Conservation (phyloP, 176 grass and related monocot genomes). For the Sorghum bicolor region DNA sequence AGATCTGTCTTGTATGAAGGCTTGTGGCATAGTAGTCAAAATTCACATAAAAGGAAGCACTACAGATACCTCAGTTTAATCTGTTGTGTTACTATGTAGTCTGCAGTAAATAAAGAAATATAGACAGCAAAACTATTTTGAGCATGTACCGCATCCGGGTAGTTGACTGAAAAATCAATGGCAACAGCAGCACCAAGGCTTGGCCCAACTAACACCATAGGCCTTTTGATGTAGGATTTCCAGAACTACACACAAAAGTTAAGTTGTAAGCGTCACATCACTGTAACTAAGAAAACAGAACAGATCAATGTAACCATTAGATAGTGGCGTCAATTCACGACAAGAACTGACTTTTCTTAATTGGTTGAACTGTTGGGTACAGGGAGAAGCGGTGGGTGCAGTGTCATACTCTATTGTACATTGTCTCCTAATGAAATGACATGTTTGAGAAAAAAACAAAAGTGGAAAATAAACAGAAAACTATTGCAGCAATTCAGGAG, state of each 20-base stretch:
- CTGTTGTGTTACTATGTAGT: background rate
- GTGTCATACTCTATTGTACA: background rate
- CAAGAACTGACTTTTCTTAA: background rate
- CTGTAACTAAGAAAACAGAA: background rate
- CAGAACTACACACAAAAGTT: conserved; percentile 54
- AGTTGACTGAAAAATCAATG: conserved; percentile 76
- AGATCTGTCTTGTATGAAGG: background rate
- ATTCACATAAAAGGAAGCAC: background rate
- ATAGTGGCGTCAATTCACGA: background rate
- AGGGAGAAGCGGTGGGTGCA: background rate
- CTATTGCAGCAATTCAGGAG: background rate
- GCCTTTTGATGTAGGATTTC: conserved; percentile 81
- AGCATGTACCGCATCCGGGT: conserved; percentile 70
- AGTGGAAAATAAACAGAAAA: background rate
- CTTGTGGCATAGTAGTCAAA: background rate
- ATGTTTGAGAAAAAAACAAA: background rate
- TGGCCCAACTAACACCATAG: conserved; percentile 88
- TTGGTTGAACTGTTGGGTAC: background rate
- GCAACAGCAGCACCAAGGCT: conserved; percentile 95
- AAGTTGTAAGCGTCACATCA: conserved; percentile 19
- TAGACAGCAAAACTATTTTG: conserved; percentile 4
- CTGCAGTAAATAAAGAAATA: conserved; percentile 6
- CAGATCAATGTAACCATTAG: background rate
- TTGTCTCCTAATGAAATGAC: background rate
- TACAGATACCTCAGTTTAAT: background rate